Percentiles rank a stretch among this genome's conserved stretches.
phyloP scores from a whole-genome alignment of 768 basidiomycete species.

The Termitomyces sp. region DNA sequence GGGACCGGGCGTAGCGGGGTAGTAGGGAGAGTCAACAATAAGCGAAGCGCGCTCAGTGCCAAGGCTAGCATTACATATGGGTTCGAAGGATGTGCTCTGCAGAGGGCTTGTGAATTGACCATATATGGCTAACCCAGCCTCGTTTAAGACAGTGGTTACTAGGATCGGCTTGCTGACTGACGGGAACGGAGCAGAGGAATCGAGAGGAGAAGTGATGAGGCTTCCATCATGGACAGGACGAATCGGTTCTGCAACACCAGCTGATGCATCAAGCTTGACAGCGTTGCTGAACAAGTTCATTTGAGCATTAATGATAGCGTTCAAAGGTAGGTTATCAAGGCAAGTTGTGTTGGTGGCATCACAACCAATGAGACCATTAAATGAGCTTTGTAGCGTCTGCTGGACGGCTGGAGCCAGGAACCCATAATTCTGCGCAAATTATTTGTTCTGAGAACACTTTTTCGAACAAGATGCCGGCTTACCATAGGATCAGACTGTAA shows the following conservation, averaged over 20 bases:
- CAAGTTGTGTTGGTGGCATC: constrained; percentile 42
- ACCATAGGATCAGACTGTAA: constrained; percentile 89
- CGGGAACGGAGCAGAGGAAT: constrained; percentile 57
- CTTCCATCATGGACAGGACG: constrained; percentile 64
- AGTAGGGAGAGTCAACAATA: constrained; percentile 43
- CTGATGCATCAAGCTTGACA: constrained; percentile 42
- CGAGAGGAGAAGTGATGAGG: constrained; percentile 64
- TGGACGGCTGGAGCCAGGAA: constrained; percentile 57
- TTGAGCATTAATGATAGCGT: constrained; percentile 51
- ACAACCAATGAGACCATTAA: constrained; percentile 45
- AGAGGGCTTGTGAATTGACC: constrained; percentile 33
- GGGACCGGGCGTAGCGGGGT: constrained; percentile 28
- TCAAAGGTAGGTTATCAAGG: constrained; percentile 42
- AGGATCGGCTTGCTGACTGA: constrained; percentile 60
- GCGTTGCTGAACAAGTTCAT: constrained; percentile 38
- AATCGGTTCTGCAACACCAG: constrained; percentile 52
- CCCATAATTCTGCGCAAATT: constrained; percentile 57
- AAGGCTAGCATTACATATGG: constrained; percentile 37
- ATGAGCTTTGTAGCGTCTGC: constrained; percentile 44
- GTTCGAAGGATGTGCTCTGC: constrained; percentile 30
- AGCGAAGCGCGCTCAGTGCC: constrained; percentile 38
- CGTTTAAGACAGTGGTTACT: constrained; percentile 66
- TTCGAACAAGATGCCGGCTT: constrained; percentile 11
- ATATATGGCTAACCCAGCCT: constrained; percentile 66
- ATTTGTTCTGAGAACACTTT: not conserved